Evolutionary conservation across 1,284 basidiomycete species (phyloP).

Genomic region (Apiotrichum laibachii): DNA sequence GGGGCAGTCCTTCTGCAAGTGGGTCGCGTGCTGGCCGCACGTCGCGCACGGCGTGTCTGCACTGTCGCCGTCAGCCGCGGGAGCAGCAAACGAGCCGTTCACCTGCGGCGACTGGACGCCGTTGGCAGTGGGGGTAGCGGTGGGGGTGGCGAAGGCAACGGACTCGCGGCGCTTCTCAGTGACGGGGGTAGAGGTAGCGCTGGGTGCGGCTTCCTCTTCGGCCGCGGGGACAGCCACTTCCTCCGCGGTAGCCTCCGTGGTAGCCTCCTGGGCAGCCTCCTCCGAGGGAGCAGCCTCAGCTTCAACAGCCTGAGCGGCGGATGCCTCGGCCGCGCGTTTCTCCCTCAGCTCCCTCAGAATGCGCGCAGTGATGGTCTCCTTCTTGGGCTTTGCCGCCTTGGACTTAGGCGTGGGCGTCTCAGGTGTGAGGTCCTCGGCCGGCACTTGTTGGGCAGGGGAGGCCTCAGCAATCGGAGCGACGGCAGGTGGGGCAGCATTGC

Average conservation of each 20-base stretch:
- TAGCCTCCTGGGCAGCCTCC: too few species aligned
- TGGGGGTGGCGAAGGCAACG: too few species aligned
- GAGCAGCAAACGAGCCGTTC: too few species aligned
- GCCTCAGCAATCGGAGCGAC: background rate
- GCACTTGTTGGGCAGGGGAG: background rate
- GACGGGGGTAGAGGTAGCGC: too few species aligned
- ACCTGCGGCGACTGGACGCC: too few species aligned
- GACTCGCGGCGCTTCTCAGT: too few species aligned
- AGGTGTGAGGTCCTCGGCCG: background rate
- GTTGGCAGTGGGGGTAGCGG: too few species aligned
- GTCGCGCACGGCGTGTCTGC: background rate
- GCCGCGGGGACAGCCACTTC: too few species aligned
- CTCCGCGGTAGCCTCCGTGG: too few species aligned
- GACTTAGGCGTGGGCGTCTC: constrained; percentile 3
- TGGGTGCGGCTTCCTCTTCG: too few species aligned
- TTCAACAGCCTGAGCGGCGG: background rate
- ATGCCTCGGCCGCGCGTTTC: background rate
- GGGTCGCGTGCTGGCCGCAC: constrained; percentile 1
- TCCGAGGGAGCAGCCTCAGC: background rate
- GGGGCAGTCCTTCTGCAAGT: constrained; percentile 37
- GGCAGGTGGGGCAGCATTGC: background rate
- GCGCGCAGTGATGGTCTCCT: background rate
- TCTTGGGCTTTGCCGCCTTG: background rate
- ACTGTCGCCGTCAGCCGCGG: too few species aligned
- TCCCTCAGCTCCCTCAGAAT: background rate